Percentiles rank a stretch among this genome's conserved stretches.
Conservation (phyloP, 345 rosid species). For the Psidium guajava region DNA sequence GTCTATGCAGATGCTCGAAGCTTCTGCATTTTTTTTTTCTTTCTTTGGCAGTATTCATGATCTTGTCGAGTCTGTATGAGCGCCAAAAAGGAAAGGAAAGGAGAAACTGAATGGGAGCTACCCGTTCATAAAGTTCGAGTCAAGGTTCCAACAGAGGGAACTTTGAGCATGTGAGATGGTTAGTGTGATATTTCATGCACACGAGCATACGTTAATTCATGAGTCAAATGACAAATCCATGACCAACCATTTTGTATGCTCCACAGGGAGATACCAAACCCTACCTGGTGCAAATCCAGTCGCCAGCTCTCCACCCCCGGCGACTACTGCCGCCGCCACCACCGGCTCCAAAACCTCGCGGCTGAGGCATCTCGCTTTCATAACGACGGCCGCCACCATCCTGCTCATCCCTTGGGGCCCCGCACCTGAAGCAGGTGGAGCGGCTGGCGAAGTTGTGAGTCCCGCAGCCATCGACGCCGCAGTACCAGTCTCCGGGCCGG, state of each 20-base stretch:
- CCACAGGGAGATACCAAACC: neutral
- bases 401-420: slow-evolving; percentile 55
- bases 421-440: slow-evolving; percentile 84
- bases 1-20: neutral
- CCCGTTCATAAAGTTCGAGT: neutral
- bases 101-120: neutral
- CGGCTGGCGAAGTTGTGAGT: slow-evolving; percentile 91
- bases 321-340: slow-evolving; percentile 22
- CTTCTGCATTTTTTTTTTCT: neutral
- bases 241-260: neutral
- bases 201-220: neutral
- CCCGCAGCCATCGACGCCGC: slow-evolving; percentile 67
- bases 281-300: slow-evolving; percentile 85
- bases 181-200: neutral
- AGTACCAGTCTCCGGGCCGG: slow-evolving; percentile 95
- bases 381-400: slow-evolving; percentile 13
- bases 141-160: neutral
- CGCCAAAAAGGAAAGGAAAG: neutral
- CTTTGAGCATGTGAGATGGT: neutral
- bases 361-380: slow-evolving; percentile 6
- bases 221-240: neutral
- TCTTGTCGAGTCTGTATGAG: neutral
- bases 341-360: slow-evolving; percentile 31
- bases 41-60: neutral
- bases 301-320: slow-evolving; percentile 78